phyloP scores from a whole-genome alignment of 371 early-diverging fungal species.

The Mucor sp. region DNA sequence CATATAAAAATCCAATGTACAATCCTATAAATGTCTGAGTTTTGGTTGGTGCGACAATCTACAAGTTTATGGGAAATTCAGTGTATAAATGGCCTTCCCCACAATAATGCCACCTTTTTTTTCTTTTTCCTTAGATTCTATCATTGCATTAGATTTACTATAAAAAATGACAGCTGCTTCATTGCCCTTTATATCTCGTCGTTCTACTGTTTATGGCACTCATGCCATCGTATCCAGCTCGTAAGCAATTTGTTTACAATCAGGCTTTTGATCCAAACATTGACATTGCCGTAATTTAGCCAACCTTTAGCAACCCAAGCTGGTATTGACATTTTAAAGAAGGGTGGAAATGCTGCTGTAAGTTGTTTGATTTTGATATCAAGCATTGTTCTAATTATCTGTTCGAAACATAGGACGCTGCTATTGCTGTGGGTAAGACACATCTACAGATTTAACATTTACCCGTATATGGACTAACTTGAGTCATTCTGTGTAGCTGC shows the following conservation, averaged over 20 bases:
- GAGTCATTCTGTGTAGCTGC: constrained; percentile 44
- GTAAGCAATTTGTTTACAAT: constrained; percentile 22
- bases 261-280: neutral
- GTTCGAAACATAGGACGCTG: constrained; percentile 66
- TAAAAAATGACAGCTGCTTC: neutral
- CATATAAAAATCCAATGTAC: neutral
- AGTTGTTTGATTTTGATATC: constrained; percentile 10
- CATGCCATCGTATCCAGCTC: constrained; percentile 52
- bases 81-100: neutral
- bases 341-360: constrained; percentile 92
- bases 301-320: constrained; percentile 82
- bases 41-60: neutral
- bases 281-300: constrained; percentile 34
- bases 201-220: constrained; percentile 48
- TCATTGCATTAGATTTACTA: neutral
- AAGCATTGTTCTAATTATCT: neutral
- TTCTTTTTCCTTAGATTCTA: neutral
- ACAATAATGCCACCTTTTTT: neutral
- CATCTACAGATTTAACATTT: neutral
- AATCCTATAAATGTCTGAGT: neutral
- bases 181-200: constrained; percentile 51
- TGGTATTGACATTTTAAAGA: constrained; percentile 74
- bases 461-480: neutral
- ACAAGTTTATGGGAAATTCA: neutral
- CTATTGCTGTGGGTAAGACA: constrained; percentile 63